Base-by-base conservation (phyloP, 2,329 filamentous ascomycete species). In the Cryphonectria japonica region DNA sequence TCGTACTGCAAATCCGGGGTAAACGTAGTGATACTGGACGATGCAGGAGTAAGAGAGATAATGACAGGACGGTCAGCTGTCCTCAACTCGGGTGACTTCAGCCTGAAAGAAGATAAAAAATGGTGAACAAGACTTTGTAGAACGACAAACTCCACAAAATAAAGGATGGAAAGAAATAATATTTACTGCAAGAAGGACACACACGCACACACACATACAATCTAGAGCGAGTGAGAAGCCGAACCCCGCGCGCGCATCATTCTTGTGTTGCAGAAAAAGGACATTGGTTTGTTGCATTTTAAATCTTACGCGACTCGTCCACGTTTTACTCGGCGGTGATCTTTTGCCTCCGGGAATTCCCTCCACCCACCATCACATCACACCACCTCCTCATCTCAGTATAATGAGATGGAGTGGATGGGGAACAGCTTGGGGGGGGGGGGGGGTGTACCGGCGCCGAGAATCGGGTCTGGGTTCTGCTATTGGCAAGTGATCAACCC, bases 341-440 rank as follows among this genome's bases (percentile, higher is more conserved):
- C 54, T 59, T 59, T 59, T 19, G 54, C 54, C 26, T 59, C 29
- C 54, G 54, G 54, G 54, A 32, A 34, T 59, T 34, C 54, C 54
- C 54, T 59, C 54, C 54, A 59, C 50, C 13, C 46, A 59, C 54
- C 54, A 59, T 59, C 54, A 59, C 54, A 29, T 59, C 54, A 59
- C 26, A 29, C 32, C 26, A 19, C 22, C 19, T n/a, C 34, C 34
- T 39, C 37, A 11, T 39, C 11, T 11, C 37, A 13, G 8, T 22
- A 9, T 13, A n/a, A 26, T 13, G 22, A 6, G 50, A 26, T 54
- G 50, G 22, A 1, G 16, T 6, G 16, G 41, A 14, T 43, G 16
- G 41, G 26, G 26, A 26, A 26, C 26, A 26, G 26, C 26, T 26
- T 26, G 1, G 26, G 26, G 26, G 26, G 26, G 26, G 26, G 26